Base-by-base conservation (phyloP, 2,329 filamentous ascomycete genomes). In the Dactylellina sp. region DNA sequence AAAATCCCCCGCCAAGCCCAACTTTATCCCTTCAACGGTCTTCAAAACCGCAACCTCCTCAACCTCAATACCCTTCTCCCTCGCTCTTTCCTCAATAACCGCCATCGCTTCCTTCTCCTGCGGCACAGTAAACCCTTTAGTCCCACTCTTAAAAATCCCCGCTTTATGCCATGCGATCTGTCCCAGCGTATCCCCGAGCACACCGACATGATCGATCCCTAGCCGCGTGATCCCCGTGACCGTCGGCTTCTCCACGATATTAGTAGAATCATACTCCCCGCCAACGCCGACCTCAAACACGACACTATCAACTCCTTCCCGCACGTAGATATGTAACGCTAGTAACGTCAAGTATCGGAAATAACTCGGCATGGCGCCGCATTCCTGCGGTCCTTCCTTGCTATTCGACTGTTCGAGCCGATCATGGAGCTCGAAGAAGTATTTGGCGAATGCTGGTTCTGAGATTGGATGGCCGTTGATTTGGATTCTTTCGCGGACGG, bases 251-350 rank as follows among this genome's bases (percentile, higher is more conserved):
- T 85, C 83, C 4, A 99, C 81, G 20, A 98, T 86, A 79, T 98
- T 98, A 7, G 95, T 99, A 25, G 91, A 90, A 79, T 98, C 94
- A 79, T 93, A 93, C 82, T 97, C 92, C 53, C 93, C 95, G 14
- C 95, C 95, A 76, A 98, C 96, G 0, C 95, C 95, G 78, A 92
- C 96, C 82, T 99, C 95, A 35, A 98, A 86, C 7, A 98, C 88
- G 0, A 92, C 93, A 16, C 88, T 88, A 75, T 89, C 85, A 0
- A 97, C 89, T 0, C 89, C 89, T 80, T 95, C 90, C 52, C 85
- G 81, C 24, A 96, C 79, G 78, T 96, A 99, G 1, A 89, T 86
- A 79, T 96, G 93, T 78, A 96, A 87, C 0, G 93, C 93, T 83
- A 97, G 86, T 39, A 99, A 84, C 0, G 94, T 97, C 79, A 99